A percentile compares a stretch with the other conserved stretches of the same genome.
Evolutionary conservation across 805 yeast species (phyloP).

Genomic region (Yarrowia osloensis): DNA sequence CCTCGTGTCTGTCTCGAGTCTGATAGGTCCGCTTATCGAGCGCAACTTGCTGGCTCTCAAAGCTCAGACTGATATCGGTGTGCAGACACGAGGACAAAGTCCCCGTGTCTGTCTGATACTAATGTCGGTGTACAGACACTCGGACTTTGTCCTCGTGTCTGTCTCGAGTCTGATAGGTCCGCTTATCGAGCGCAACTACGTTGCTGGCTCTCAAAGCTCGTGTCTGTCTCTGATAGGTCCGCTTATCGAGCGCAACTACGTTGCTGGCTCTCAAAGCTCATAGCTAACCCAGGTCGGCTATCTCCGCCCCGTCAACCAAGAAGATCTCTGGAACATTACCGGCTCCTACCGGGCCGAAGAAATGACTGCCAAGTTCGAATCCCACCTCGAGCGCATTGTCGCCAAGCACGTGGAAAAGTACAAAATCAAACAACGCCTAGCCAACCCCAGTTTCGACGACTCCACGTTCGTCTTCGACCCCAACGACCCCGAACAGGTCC

Average conservation of each 20-base stretch:
- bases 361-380: slow-evolving; percentile 44
- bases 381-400: slow-evolving; percentile 39
- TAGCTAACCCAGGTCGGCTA: slow-evolving; percentile 50
- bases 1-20: no score
- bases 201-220: background rate
- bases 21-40: no score
- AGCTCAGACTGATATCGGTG: no score
- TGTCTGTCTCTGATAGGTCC: no score
- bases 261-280: background rate
- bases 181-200: background rate
- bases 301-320: slow-evolving; percentile 57
- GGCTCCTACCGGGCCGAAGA: slow-evolving; percentile 43
- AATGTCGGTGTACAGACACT: no score
- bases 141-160: no score
- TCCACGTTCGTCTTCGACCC: background rate
- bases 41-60: no score
- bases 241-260: background rate
- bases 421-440: slow-evolving; percentile 50
- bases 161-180: no score
- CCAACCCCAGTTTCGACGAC: slow-evolving; percentile 39
- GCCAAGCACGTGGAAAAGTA: slow-evolving; percentile 36
- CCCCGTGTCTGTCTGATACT: no score
- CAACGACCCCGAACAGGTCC: slow-evolving; percentile 13
- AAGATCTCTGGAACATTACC: slow-evolving; percentile 52
- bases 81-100: no score